phyloP scores from a whole-genome alignment of 306 rosid genomes.

The Prunus campanulata region DNA sequence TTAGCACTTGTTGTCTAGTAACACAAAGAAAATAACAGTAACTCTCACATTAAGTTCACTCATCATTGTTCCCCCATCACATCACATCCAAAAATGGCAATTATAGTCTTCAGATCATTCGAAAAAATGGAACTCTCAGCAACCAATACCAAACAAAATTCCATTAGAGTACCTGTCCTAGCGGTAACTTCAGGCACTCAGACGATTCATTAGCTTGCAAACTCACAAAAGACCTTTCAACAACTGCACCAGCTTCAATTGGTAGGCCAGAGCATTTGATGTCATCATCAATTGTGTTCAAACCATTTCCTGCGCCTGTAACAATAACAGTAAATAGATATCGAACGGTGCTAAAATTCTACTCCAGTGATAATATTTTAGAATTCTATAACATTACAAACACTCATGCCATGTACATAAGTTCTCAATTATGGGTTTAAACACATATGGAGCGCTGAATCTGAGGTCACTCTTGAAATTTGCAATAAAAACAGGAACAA shows the following conservation, averaged over 20 bases:
- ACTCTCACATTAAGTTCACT: neutral
- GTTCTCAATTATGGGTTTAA: neutral
- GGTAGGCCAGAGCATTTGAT: slow-evolving; percentile 26
- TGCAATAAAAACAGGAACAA: neutral
- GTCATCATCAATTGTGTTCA: slow-evolving; percentile 23
- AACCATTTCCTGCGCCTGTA: slow-evolving; percentile 24
- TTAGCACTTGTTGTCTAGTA: neutral
- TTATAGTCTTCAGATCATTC: neutral
- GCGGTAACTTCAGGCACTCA: slow-evolving; percentile 26
- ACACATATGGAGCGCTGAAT: neutral
- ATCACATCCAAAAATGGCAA: slow-evolving; percentile 4
- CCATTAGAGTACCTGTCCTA: slow-evolving; percentile 39
- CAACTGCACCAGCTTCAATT: slow-evolving; percentile 32
- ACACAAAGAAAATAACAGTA: neutral
- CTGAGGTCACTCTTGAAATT: neutral
- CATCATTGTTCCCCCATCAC: neutral
- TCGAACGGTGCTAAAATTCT: neutral
- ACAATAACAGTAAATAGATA: slow-evolving; percentile 13
- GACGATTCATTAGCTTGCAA: slow-evolving; percentile 38
- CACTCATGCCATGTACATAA: neutral
- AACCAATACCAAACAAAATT: slow-evolving; percentile 14
- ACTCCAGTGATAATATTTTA: neutral
- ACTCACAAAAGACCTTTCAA: slow-evolving; percentile 36
- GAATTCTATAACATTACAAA: neutral
- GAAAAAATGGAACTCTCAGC: neutral